Conservation (phyloP, 768 basidiomycete species). For the Boletus barrowsii region DNA sequence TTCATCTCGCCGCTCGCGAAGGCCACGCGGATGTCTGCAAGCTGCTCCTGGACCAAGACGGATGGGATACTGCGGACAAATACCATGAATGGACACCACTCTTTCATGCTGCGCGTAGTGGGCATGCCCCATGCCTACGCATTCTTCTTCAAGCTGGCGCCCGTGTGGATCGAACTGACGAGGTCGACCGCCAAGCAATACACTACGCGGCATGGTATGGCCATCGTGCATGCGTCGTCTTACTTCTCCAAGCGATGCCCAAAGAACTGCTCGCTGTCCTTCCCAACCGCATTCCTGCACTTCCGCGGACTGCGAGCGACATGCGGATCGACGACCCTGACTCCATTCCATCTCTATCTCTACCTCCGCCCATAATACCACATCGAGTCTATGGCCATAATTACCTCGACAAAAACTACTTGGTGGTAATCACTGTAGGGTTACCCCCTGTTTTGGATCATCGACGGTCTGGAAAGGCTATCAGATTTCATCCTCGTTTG, state of each 20-base stretch:
- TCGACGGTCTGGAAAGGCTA: constrained; percentile 39
- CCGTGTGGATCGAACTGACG: constrained; percentile 74
- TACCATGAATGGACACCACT: constrained; percentile 99
- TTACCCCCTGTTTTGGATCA: constrained; percentile 37
- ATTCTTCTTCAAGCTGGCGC: constrained; percentile 80
- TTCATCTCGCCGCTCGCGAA: constrained; percentile 91
- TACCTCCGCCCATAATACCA: constrained; percentile 98
- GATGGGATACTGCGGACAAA: constrained; percentile 88
- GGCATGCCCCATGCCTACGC: constrained; percentile 67
- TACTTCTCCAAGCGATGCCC: constrained; percentile 47
- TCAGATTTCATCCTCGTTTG: constrained; percentile 73
- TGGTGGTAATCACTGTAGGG: constrained; percentile 86
- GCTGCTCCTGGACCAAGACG: constrained; percentile 68
- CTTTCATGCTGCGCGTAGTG: constrained; percentile 90
- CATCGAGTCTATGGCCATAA: constrained; percentile 97
- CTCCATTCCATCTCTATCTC: constrained; percentile 87
- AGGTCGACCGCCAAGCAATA: constrained; percentile 77
- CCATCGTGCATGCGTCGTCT: constrained; percentile 63
- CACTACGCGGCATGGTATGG: constrained; percentile 99
- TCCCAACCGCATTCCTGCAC: constrained; percentile 16
- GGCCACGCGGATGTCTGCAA: constrained; percentile 86
- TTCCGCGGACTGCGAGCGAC: constrained; percentile 29
- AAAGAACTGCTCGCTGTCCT: constrained; percentile 14
- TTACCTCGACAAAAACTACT: constrained; percentile 80
- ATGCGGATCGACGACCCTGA: constrained; percentile 71